Percentiles rank a stretch among this genome's conserved stretches.
Evolutionary conservation across 2,329 filamentous ascomycete genomes (phyloP).

Genomic region (Thelonectria discophora): DNA sequence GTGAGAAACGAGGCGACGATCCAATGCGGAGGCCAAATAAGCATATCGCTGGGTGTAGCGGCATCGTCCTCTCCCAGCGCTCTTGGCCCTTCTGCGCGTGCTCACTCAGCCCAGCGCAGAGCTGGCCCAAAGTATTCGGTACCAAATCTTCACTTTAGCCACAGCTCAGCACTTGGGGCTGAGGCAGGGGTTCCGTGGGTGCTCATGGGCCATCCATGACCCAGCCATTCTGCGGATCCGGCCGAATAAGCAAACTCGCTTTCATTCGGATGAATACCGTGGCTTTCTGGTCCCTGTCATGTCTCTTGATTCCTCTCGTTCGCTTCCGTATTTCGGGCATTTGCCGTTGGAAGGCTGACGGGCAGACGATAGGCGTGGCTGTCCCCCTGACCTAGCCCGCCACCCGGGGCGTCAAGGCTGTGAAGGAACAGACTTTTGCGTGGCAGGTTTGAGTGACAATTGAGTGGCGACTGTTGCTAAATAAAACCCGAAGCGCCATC

Average conservation of each 20-base stretch:
- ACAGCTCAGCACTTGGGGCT: slow-evolving; percentile 8
- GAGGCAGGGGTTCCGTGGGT: slow-evolving; percentile 8
- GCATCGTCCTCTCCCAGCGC: not conserved
- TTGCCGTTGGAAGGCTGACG: slow-evolving; percentile 20
- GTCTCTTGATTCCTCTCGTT: slow-evolving; percentile 10
- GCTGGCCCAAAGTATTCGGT: not conserved
- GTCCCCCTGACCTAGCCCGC: slow-evolving; percentile 27
- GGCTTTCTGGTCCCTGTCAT: slow-evolving; percentile 2
- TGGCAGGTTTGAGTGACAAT: slow-evolving; percentile 1
- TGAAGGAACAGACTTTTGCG: not conserved
- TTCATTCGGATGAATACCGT: not conserved
- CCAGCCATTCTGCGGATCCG: slow-evolving; percentile 28
- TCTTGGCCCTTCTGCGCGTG: not conserved
- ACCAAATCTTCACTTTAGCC: not conserved
- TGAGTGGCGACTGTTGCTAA: slow-evolving; percentile 31
- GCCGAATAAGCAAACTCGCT: slow-evolving; percentile 29
- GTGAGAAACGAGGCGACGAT: slow-evolving; percentile 3
- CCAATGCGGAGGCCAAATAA: slow-evolving; percentile 4
- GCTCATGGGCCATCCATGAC: not conserved
- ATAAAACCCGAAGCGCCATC: slow-evolving; percentile 30
- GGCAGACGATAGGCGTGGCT: slow-evolving; percentile 6
- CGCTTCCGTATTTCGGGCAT: slow-evolving; percentile 4
- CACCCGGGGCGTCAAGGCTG: slow-evolving; percentile 23
- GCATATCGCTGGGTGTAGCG: not conserved
- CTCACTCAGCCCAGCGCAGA: not conserved